Conservation (phyloP, 352 stramenopile genomes). For the Pythium aquatile region DNA sequence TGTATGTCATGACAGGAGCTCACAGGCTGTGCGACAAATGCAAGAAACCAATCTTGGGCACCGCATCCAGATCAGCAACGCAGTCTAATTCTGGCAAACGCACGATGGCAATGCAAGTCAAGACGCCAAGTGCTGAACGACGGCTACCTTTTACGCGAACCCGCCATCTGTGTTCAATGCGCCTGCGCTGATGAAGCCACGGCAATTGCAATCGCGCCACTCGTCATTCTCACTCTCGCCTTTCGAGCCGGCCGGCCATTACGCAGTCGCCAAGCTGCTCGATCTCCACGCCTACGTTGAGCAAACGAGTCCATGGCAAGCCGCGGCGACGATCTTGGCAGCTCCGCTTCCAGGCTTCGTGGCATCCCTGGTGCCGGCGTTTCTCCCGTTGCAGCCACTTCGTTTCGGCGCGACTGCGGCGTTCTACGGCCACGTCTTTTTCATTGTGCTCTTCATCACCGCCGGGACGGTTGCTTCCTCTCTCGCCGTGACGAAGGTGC, state of each 20-base stretch:
- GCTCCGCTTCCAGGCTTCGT: not conserved
- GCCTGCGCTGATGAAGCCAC: not conserved
- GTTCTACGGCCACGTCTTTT: constrained; percentile 3
- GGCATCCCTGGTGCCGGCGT: not conserved
- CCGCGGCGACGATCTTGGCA: not conserved
- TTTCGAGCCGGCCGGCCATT: not conserved
- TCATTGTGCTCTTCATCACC: constrained; percentile 10
- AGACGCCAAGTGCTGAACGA: no score
- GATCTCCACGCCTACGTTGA: not conserved
- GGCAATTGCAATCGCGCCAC: not conserved
- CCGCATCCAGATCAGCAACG: no score
- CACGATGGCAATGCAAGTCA: no score
- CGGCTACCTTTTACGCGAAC: no score
- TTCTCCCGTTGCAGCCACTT: not conserved
- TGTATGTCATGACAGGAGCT: no score
- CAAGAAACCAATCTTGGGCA: no score
- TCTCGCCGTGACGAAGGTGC: constrained; percentile 11
- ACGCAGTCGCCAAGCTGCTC: not conserved
- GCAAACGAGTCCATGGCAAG: not conserved
- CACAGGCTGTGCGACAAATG: no score
- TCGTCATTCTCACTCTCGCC: not conserved
- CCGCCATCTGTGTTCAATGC: not conserved
- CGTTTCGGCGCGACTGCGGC: not conserved
- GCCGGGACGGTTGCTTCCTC: constrained; percentile 2
- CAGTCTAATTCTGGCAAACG: no score